Evolutionary conservation across 495 filamentous ascomycete genomes (phyloP), one percentile per base, ranked within the genome.

Genomic region (Opeltia flavorubescens): DNA sequence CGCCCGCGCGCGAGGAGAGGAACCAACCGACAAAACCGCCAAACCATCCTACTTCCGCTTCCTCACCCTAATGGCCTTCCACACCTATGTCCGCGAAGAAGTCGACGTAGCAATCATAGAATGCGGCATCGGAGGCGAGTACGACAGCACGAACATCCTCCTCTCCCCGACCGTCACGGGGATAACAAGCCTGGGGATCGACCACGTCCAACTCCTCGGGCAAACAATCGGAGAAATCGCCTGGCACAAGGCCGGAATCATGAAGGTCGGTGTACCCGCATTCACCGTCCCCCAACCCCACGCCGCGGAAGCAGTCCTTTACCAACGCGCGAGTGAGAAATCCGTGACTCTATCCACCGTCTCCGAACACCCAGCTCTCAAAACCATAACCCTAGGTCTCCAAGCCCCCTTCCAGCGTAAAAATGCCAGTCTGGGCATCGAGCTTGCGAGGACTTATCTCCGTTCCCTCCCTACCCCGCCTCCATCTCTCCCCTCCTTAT

Each of bases 221-320:
- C 61, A 74, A 28, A 93, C 91, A 0, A 78, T 95, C 34, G 84
- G 88, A 41, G 73, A 89, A 52, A 98, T 98, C 50, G 89, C 93
- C 3, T 96, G 93, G 91, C 89, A 98, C 57, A 96, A 98, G 61
- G 84, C 76, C 11, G 91, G 91, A 11, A 89, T 96, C 43, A 81
- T 95, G 67, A 98, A 96, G 60, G 21, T 59, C 1, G 78, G 75
- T 0, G 68, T 68, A 9, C 73, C 77, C 7, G 83, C 77, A 2
- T 91, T 94, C 46, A 85, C 81, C 1, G 76, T 83, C 9, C 76
- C 77, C 13, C 91, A 98, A 59, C 65, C 69, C 0, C 61, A 71
- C 1, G 64, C 57, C 11, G 91, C 89, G 0, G 61, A 81, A 41
- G 61, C 72, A 21, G 87, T 96, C 5, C 62, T 98, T 11, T 52